Evolutionary conservation across 768 basidiomycete species (phyloP), one percentile per base, ranked within the genome.

Genomic region (Mycena chlorophos): DNA sequence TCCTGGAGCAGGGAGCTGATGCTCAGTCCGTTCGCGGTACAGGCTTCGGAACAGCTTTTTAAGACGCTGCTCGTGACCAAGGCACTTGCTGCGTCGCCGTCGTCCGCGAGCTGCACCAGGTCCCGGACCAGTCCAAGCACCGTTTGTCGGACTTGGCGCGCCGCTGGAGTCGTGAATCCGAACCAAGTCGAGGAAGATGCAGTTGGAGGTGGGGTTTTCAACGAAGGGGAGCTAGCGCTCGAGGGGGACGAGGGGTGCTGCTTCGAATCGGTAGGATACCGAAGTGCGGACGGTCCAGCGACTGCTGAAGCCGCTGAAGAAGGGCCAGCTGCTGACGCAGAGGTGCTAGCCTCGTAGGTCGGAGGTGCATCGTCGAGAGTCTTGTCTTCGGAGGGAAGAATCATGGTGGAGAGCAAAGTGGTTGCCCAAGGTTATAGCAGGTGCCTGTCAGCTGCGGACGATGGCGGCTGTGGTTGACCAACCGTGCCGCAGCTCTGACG

Each of bases 1-100:
- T 82, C 78, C 55, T 80, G 81, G 5, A 83, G 66, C 12, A 83
- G 57, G 0, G 67, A 39, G 2, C 75, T 67, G 46, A 83, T 70
- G 22, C 73, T 70, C 2, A 83, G 62, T 14, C 65, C 67, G 19
- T 77, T 71, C 1, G 71, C 63, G 17, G 51, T 62, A 61, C 82
- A 82, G 0, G 79, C 77, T 10, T 76, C 75, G 13, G 71, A 71
- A 61, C 82, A 83, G 53, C 74, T 76, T 10, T 72, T 69, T 13
- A 84, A 70, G 5, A 81, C 69, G 51, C 56, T 58, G 5, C 56
- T 56, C 13, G 55, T 54, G 6, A 57, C 55, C 39, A 39, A 51
- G 25, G 63, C 20, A 56, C 4, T 55, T 54, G 22, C 60, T 57
- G 34, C 37, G 40, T 26, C 53, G 47, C 13, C 40, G 47, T 38